phyloP scores from a whole-genome alignment of 257 asterid genomes.

The Nicotiana noctiflora region DNA sequence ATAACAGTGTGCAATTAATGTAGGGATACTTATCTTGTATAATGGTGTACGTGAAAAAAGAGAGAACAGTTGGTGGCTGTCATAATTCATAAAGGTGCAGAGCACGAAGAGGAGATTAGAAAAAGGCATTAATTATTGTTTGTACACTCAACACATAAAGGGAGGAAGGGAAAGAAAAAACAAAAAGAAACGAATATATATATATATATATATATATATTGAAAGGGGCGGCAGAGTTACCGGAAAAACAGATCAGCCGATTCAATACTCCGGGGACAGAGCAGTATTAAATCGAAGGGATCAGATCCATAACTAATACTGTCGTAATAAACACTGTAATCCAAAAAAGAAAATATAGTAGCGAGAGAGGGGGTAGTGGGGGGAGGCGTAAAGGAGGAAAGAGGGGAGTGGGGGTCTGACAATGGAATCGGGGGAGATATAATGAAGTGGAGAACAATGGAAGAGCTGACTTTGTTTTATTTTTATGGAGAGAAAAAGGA shows the following conservation, averaged over 20 bases:
- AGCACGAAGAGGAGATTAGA: not conserved
- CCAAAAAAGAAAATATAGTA: not conserved
- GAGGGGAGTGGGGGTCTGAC: not conserved
- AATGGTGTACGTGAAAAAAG: not conserved
- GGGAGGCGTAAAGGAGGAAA: too few species aligned
- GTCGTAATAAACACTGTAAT: not conserved
- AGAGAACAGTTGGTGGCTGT: not conserved
- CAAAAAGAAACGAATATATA: too few species aligned
- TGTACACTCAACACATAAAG: not conserved
- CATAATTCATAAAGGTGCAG: not conserved
- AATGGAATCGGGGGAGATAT: too few species aligned
- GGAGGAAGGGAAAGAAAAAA: too few species aligned
- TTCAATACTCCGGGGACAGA: not conserved
- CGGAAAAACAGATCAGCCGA: not conserved
- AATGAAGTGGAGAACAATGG: not conserved
- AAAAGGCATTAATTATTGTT: not conserved
- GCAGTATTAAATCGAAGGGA: not conserved
- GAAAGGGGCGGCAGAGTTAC: not conserved
- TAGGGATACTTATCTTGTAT: not conserved
- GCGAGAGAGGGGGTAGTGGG: not conserved
- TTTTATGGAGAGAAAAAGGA: not conserved
- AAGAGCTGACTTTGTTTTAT: slow-evolving; percentile 4
- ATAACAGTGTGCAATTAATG: not conserved
- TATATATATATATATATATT: too few species aligned
- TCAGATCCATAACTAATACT: not conserved